Evolutionary conservation across 768 basidiomycete species (phyloP).

Genomic region (Strobilomyces confusus): DNA sequence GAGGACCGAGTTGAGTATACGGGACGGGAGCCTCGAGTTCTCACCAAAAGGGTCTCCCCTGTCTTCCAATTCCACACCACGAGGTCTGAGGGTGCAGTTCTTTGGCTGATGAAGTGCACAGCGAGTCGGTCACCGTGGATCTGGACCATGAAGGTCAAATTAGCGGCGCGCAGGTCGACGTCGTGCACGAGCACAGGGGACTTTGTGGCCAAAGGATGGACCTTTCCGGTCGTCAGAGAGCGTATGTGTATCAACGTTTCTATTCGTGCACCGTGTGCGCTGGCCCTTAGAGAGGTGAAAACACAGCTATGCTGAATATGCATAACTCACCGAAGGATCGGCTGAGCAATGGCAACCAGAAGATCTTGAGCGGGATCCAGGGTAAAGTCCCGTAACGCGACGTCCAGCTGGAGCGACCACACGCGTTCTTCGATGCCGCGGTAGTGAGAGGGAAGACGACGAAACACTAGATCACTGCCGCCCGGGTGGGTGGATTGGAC

Average conservation of each 20-base stretch:
- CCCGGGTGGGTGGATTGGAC: slow-evolving; percentile 35
- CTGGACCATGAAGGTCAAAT: slow-evolving; percentile 47
- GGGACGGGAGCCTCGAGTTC: slow-evolving; percentile 14
- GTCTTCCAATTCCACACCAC: slow-evolving; percentile 68
- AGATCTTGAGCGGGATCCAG: slow-evolving; percentile 69
- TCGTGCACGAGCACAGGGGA: slow-evolving; percentile 30
- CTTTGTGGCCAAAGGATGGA: slow-evolving; percentile 42
- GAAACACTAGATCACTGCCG: slow-evolving; percentile 37
- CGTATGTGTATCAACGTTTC: slow-evolving; percentile 39
- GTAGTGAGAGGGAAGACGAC: slow-evolving; percentile 45
- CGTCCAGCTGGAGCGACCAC: slow-evolving; percentile 40
- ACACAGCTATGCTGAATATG: neutral
- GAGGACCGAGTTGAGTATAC: neutral
- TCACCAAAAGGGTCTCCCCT: slow-evolving; percentile 46
- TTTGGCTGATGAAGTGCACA: slow-evolving; percentile 40
- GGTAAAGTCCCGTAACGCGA: slow-evolving; percentile 50
- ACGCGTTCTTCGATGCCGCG: slow-evolving; percentile 43
- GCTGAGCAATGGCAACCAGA: slow-evolving; percentile 46
- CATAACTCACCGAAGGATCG: slow-evolving; percentile 30
- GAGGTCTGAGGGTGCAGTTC: slow-evolving; percentile 40
- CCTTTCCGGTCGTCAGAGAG: slow-evolving; percentile 41
- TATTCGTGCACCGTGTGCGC: slow-evolving; percentile 12
- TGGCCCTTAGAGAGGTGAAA: slow-evolving; percentile 12
- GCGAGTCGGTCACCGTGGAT: slow-evolving; percentile 50
- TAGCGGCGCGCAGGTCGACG: slow-evolving; percentile 15